phyloP scores from a whole-genome alignment of 257 asterid genomes.

The Nicotiana obtusifolia region DNA sequence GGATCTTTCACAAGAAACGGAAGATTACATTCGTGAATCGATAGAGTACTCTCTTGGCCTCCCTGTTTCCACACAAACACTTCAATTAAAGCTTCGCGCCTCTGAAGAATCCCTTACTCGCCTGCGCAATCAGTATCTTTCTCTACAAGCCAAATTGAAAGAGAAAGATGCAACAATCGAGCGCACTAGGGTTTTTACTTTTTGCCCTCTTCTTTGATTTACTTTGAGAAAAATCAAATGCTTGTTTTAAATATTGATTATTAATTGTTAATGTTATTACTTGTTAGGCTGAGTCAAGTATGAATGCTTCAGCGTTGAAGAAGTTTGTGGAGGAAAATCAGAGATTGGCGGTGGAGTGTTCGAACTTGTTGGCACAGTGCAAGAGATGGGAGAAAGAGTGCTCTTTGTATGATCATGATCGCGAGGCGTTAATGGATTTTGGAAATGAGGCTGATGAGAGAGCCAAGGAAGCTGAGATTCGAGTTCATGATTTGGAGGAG shows the following conservation, averaged over 20 bases:
- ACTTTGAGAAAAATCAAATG: not conserved
- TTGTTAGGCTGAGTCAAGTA: constrained; percentile 70
- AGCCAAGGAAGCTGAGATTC: constrained; percentile 73
- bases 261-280: not conserved
- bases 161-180: constrained; percentile 64
- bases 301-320: constrained; percentile 91
- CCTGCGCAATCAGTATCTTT: constrained; percentile 47
- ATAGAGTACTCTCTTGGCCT: constrained; percentile 71
- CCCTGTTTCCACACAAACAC: constrained; percentile 51
- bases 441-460: constrained; percentile 92
- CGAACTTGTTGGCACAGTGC: constrained; percentile 58
- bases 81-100: constrained; percentile 62
- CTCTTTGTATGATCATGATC: constrained; percentile 74
- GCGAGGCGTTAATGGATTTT: constrained; percentile 94
- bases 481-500: constrained; percentile 55
- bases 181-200: constrained; percentile 57
- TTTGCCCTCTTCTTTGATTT: not conserved
- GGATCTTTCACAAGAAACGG: constrained; percentile 76
- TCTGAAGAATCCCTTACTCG: constrained; percentile 43
- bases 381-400: constrained; percentile 94
- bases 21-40: constrained; percentile 71
- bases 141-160: constrained; percentile 55
- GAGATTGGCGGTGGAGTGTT: constrained; percentile 73
- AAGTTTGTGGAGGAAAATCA: constrained; percentile 92
- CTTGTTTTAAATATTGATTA: not conserved